Evolutionary conservation across 129 eudicot genomes (phyloP), one percentile per base, ranked within the genome.

Genomic region (Centaurea solstitialis): DNA sequence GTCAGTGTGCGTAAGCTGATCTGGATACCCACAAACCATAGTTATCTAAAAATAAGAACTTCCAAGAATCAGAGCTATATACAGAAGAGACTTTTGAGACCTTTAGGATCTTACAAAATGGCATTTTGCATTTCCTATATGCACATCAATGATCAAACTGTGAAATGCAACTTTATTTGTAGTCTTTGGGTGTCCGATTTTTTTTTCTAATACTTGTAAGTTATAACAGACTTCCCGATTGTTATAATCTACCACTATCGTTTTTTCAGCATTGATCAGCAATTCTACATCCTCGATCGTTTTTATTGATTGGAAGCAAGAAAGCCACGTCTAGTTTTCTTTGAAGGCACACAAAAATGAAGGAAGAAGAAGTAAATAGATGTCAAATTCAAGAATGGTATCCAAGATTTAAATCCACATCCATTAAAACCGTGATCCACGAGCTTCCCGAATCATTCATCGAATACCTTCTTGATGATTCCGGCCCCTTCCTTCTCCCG

Each of bases 321-420:
- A 53, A 53, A 53, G 21, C 9, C 64, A 53, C 64, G 17, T 53
- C 67, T 59, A 15, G 67, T 7, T 64, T 65, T 21, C 70, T 65
- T 21, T 20, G 70, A 65, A 65, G 17, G 9, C 33, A 22, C 30
- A 12, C 15, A 82, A 57, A 79, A 53, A 94, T 94, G 97, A 92
- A 84, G 86, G 87, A 78, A 83, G 94, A 89, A 80, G 97, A 94
- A 28, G 86, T 92, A 68, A 88, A 85, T 43, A 87, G 88, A 65
- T 94, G 96, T 75, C 98, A 94, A 75, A 94, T 92, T 79, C 97
- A 94, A 40, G 90, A 87, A 74, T 94, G 97, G 99, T 94, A 90
- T 81, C 97, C 97, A 12, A 85, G 65, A 78, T 94, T 94, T 76
- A 83, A 87, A 82, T 83, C 90, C 75, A 53, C 80, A 28, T 87